Conservation (phyloP, 495 filamentous ascomycete species). For the Xylaria cubensis region DNA sequence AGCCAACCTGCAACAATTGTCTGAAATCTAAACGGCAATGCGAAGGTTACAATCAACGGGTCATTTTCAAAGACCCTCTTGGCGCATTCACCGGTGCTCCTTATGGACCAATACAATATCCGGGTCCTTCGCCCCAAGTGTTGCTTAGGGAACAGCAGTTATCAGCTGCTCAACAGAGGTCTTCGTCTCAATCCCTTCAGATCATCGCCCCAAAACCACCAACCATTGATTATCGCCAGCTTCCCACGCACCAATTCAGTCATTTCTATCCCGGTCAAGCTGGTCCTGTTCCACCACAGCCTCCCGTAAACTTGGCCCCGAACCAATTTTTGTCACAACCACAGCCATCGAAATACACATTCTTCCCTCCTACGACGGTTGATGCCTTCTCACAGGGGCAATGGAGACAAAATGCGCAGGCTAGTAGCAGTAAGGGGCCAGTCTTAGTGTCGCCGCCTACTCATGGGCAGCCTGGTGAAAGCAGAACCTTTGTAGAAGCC, state of each 20-base stretch:
- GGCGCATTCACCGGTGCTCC: conserved; percentile 57
- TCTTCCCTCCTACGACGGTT: conserved; percentile 40
- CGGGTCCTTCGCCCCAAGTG: conserved; percentile 36
- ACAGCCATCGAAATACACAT: conserved; percentile 43
- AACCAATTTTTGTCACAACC: conserved; percentile 34
- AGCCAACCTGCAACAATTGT: conserved; percentile 88
- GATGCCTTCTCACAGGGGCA: conserved; percentile 41
- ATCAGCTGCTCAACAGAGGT: conserved; percentile 46
- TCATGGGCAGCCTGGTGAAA: conserved; percentile 23
- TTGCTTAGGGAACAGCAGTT: conserved; percentile 42
- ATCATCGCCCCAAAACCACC: conserved; percentile 54
- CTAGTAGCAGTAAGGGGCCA: conserved; percentile 21
- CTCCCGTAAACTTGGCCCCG: conserved; percentile 33
- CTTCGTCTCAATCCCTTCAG: conserved; percentile 41
- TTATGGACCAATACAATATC: conserved; percentile 46
- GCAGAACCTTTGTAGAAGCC: conserved; percentile 31
- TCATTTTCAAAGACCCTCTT: conserved; percentile 90
- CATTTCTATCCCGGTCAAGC: conserved; percentile 38
- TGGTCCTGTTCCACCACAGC: conserved; percentile 33
- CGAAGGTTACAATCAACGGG: conserved; percentile 92
- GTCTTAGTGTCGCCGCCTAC: conserved; percentile 20
- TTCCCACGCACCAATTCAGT: conserved; percentile 37
- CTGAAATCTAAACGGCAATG: conserved; percentile 93
- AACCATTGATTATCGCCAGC: conserved; percentile 35
- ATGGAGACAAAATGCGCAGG: conserved; percentile 35